These are phyloP conservation scores for Mortierella sp. DNA, from an alignment of 371 early-diverging fungal genomes.

Conservation along the genomic window DNA sequence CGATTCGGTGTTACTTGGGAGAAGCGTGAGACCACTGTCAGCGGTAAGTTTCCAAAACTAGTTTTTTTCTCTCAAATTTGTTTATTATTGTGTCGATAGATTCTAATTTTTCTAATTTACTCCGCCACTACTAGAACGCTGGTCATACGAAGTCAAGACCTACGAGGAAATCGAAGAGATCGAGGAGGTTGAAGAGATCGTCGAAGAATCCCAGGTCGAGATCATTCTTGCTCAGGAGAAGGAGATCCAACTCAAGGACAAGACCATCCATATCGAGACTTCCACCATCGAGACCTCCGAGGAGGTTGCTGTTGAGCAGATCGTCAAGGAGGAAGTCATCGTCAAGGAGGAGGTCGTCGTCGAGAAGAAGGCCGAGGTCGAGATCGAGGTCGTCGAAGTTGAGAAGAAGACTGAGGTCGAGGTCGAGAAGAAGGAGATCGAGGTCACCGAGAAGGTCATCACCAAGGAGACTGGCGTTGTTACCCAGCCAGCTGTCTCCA, in stretches of 20 bases:
- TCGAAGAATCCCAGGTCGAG: conserved; percentile 11
- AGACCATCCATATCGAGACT: not conserved
- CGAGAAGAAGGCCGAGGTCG: too few species aligned
- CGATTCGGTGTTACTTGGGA: conserved; percentile 7
- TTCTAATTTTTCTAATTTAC: too few species aligned
- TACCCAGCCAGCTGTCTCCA: conserved; percentile 26
- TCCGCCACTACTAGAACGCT: not conserved
- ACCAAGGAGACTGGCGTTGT: conserved; percentile 8
- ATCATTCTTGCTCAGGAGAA: conserved; percentile 2
- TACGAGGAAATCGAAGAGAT: conserved; percentile 8
- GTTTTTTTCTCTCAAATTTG: too few species aligned
- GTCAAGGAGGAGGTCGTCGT: too few species aligned
- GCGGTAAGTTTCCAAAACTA: not conserved
- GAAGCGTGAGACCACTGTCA: conserved; percentile 10
- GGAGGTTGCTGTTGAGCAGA: not conserved
- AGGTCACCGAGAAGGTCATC: not conserved
- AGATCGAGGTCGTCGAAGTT: not conserved
- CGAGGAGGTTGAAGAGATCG: conserved; percentile 17
- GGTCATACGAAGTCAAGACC: conserved; percentile 8
- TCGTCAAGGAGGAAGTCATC: not conserved
- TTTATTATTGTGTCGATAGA: not conserved
- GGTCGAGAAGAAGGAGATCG: not conserved
- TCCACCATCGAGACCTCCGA: not conserved
- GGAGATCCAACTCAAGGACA: not conserved
- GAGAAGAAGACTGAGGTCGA: too few species aligned